A percentile compares a stretch with the other conserved stretches of the same genome.
Conservation (phyloP, 2,329 filamentous ascomycete species). For the Sarocladiaceae sp. region DNA sequence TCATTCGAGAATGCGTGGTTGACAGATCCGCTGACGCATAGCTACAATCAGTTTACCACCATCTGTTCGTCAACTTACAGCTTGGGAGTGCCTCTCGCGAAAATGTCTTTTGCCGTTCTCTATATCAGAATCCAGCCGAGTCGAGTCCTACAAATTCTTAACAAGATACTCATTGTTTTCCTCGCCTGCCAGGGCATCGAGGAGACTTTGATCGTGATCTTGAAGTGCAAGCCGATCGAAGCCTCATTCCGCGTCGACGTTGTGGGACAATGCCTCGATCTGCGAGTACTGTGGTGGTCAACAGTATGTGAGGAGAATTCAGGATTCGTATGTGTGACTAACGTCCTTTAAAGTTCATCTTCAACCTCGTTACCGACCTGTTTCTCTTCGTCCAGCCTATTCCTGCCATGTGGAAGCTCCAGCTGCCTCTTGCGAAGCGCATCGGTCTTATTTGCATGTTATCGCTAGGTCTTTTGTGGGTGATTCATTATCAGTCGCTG, state of each 20-base stretch:
- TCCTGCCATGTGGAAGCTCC: constrained; percentile 28
- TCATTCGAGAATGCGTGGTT: not conserved
- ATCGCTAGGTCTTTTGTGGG: constrained; percentile 21
- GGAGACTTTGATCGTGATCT: constrained; percentile 21
- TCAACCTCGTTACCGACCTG: constrained; percentile 30
- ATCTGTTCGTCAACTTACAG: constrained; percentile 23
- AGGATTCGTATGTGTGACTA: not conserved
- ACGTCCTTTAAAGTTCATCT: constrained; percentile 17
- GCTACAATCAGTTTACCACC: constrained; percentile 13
- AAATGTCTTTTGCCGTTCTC: constrained; percentile 12
- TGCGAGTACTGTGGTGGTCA: constrained; percentile 25
- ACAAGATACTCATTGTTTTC: constrained; percentile 22
- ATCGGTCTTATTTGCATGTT: constrained; percentile 22
- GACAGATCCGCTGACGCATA: not conserved
- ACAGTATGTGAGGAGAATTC: constrained; percentile 19
- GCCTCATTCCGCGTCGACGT: constrained; percentile 20
- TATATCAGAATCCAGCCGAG: constrained; percentile 25
- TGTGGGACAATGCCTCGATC: constrained; percentile 19
- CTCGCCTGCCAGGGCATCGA: constrained; percentile 23
- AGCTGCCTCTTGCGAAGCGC: constrained; percentile 23
- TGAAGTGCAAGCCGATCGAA: constrained; percentile 20
- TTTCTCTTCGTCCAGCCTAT: constrained; percentile 30
- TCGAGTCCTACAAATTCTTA: constrained; percentile 18
- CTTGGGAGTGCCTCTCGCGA: constrained; percentile 17
- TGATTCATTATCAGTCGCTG: constrained; percentile 13